These are phyloP conservation scores for Diaporthe aspalathi DNA, from an alignment of 2,329 filamentous ascomycete genomes.

Conservation along the genomic window DNA sequence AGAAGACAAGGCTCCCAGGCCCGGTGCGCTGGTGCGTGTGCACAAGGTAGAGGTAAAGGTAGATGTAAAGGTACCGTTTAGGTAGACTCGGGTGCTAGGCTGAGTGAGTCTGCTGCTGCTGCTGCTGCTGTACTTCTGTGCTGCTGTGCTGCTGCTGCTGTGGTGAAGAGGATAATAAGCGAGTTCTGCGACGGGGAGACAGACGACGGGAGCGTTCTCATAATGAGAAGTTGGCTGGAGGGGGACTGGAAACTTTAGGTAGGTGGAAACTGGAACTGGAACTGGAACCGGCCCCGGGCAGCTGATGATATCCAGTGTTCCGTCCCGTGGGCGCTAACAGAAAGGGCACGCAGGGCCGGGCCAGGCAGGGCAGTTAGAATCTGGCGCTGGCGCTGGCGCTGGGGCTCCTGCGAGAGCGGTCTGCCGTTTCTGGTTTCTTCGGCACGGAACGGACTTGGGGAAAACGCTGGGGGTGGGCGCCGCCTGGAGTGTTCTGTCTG, in stretches of 20 bases:
- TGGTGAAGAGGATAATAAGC: too few relatives aligned
- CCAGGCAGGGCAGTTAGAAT: too few relatives aligned
- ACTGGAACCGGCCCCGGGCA: conserved; percentile 12
- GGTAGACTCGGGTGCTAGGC: too few relatives aligned
- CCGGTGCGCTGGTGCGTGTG: conserved; percentile 9
- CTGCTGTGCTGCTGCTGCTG: too few relatives aligned
- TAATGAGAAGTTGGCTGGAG: background rate
- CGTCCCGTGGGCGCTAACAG: conserved; percentile 2
- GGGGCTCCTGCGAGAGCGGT: background rate
- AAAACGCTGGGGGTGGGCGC: conserved; percentile 13
- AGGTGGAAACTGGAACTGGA: too few relatives aligned
- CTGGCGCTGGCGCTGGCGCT: too few relatives aligned
- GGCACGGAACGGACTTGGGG: background rate
- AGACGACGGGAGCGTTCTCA: background rate
- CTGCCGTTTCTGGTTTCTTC: conserved; percentile 18
- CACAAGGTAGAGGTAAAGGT: too few relatives aligned
- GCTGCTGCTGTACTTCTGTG: too few relatives aligned
- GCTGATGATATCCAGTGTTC: conserved; percentile 10
- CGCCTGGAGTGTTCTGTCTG: too few relatives aligned
- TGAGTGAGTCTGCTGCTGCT: too few relatives aligned
- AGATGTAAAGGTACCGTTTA: too few relatives aligned
- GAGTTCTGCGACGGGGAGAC: too few relatives aligned
- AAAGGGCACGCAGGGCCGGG: background rate
- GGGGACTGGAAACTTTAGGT: background rate
- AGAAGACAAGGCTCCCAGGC: background rate